These are phyloP conservation scores for Trichoderma breve DNA, from an alignment of 2,329 filamentous ascomycete species.

Conservation along the genomic window DNA sequence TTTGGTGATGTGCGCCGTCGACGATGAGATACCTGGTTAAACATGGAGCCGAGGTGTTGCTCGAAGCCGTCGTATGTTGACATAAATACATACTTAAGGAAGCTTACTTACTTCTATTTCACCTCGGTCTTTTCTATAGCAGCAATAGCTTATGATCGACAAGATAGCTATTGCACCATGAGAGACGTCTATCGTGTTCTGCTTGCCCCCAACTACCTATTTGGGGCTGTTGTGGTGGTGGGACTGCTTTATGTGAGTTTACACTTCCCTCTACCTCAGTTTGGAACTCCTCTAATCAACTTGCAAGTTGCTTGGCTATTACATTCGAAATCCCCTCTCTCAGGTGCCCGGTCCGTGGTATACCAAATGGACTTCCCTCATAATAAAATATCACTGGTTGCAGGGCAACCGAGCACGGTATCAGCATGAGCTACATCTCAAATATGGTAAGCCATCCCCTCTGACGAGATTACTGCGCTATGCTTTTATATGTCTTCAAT, in stretches of 20 bases:
- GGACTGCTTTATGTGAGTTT: not conserved
- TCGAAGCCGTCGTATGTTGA: not conserved
- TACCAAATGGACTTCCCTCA: not conserved
- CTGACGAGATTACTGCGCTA: no score
- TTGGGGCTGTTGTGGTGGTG: not conserved
- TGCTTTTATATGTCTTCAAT: not conserved
- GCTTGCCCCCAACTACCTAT: not conserved
- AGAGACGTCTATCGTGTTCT: not conserved
- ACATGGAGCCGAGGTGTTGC: not conserved
- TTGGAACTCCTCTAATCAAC: not conserved
- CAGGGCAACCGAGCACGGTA: not conserved
- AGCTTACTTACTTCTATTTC: fast-evolving
- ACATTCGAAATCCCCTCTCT: not conserved
- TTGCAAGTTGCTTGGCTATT: not conserved
- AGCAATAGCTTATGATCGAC: not conserved
- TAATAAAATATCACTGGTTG: not conserved
- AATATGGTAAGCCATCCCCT: not conserved
- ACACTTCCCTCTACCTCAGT: not conserved
- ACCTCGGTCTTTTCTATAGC: fast-evolving
- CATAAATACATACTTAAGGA: not conserved
- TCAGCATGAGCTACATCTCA: not conserved
- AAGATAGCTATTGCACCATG: not conserved
- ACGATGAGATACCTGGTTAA: not conserved
- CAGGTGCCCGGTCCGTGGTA: not conserved
- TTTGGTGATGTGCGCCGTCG: not conserved